Percentiles rank a stretch among this genome's conserved stretches.
phyloP scores from a whole-genome alignment of 176 grass and related monocot genomes.

The Elymus sibiricus region DNA sequence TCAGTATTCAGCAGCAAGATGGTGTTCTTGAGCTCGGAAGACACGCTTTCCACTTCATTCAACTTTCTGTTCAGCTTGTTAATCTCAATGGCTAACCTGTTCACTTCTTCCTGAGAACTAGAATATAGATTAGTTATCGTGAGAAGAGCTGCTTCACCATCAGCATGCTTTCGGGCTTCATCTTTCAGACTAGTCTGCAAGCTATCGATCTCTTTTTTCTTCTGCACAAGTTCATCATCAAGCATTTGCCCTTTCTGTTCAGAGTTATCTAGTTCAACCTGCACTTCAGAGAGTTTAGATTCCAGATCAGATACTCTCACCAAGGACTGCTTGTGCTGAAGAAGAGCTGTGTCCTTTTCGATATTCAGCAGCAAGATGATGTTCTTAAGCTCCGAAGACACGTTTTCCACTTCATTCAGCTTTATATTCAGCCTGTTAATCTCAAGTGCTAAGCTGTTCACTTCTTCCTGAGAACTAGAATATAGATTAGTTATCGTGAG shows the following conservation, averaged over 20 bases:
- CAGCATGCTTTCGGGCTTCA: constrained; percentile 1
- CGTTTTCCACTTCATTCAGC: constrained; percentile 40
- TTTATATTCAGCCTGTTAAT: constrained; percentile 39
- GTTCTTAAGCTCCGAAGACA: constrained; percentile 9
- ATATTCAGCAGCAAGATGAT: constrained; percentile 8
- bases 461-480: constrained; percentile 19
- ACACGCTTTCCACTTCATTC: constrained; percentile 26
- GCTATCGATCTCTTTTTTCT: constrained; percentile 26
- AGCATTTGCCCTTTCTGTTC: constrained; percentile 20
- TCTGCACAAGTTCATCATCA: constrained; percentile 35
- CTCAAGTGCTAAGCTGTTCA: not conserved
- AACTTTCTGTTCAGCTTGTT: constrained; percentile 39
- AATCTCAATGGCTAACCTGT: constrained; percentile 11
- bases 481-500: not conserved
- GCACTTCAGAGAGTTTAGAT: constrained; percentile 1
- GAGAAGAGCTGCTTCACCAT: constrained; percentile 9
- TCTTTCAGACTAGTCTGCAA: constrained; percentile 7
- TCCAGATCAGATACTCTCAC: constrained; percentile 27
- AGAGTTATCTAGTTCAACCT: constrained; percentile 14
- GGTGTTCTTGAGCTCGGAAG: constrained; percentile 1
- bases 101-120: constrained; percentile 17
- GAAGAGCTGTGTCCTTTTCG: constrained; percentile 2
- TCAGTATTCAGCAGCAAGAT: constrained; percentile 20
- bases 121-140: not conserved
- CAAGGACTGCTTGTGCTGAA: constrained; percentile 17